Conservation (phyloP, 2,329 filamentous ascomycete species). For the Dactylella cylindrospora region DNA sequence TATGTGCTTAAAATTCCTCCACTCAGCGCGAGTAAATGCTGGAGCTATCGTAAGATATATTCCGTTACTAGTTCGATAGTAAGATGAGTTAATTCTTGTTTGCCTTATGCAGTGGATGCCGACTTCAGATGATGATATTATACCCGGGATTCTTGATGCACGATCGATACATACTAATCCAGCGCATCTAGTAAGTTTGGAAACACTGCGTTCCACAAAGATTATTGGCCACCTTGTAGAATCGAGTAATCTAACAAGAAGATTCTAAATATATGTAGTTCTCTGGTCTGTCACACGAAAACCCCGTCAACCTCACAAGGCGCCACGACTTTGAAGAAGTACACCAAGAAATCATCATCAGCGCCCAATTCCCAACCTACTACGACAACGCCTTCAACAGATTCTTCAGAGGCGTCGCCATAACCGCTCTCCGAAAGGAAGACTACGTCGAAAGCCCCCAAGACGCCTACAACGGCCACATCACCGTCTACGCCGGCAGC, state of each 20-base stretch:
- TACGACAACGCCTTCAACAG: background rate
- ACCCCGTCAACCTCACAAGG: background rate
- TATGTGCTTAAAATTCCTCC: no score
- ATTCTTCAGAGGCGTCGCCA: background rate
- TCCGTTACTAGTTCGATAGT: no score
- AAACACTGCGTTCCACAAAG: background rate
- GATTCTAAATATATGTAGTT: background rate
- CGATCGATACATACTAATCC: background rate
- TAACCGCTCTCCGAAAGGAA: no score
- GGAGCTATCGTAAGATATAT: no score
- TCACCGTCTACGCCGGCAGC: background rate
- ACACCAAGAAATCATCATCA: conserved; percentile 13
- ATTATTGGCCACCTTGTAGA: background rate
- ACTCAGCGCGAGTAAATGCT: no score
- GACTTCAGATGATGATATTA: no score
- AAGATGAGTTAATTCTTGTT: no score
- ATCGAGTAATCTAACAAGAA: background rate
- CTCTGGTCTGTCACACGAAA: background rate
- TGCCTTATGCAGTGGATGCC: no score
- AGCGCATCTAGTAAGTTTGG: background rate
- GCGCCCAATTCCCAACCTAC: background rate
- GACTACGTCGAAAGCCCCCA: background rate
- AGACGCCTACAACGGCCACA: background rate
- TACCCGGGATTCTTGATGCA: background rate
- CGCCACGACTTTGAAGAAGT: background rate